Conservation (phyloP, 768 basidiomycete genomes). For the Amanita thiersii region DNA sequence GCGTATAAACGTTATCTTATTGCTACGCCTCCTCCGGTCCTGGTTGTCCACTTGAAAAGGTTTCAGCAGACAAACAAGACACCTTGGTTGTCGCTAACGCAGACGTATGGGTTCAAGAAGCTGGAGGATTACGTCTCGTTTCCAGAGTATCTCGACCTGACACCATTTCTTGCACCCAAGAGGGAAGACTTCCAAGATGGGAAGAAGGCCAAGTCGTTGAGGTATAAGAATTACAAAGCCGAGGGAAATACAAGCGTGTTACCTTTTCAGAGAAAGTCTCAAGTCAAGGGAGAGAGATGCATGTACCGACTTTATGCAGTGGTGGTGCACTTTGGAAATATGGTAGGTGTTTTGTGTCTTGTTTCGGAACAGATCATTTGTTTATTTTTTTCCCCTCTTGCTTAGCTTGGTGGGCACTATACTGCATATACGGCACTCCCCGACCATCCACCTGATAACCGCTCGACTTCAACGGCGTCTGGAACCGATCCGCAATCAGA, state of each 20-base stretch:
- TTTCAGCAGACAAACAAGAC: conserved; percentile 81
- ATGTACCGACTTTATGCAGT: conserved; percentile 73
- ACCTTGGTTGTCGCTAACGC: conserved; percentile 50
- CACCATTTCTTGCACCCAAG: conserved; percentile 79
- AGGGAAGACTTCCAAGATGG: conserved; percentile 55
- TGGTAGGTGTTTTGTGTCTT: conserved; percentile 41
- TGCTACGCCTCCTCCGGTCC: conserved; percentile 72
- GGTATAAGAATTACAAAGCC: background rate
- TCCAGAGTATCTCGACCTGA: conserved; percentile 78
- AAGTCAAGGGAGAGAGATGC: conserved; percentile 30
- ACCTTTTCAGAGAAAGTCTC: conserved; percentile 12
- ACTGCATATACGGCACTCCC: conserved; percentile 78
- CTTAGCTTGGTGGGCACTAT: conserved; percentile 83
- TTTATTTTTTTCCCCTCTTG: conserved; percentile 11
- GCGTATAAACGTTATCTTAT: conserved; percentile 96
- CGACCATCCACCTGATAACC: conserved; percentile 14
- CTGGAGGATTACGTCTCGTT: conserved; percentile 89
- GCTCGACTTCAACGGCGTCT: conserved; percentile 1
- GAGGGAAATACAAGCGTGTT: conserved; percentile 14
- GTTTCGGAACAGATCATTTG: conserved; percentile 2
- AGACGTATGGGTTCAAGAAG: conserved; percentile 65
- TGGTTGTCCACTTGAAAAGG: conserved; percentile 90
- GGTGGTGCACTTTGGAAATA: conserved; percentile 81
- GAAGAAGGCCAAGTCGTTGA: background rate
- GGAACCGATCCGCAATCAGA: conserved; percentile 2